Evolutionary conservation across 2,329 filamentous ascomycete genomes (phyloP), one percentile per base, ranked within the genome.

Genomic region (Verticillium longisporum): DNA sequence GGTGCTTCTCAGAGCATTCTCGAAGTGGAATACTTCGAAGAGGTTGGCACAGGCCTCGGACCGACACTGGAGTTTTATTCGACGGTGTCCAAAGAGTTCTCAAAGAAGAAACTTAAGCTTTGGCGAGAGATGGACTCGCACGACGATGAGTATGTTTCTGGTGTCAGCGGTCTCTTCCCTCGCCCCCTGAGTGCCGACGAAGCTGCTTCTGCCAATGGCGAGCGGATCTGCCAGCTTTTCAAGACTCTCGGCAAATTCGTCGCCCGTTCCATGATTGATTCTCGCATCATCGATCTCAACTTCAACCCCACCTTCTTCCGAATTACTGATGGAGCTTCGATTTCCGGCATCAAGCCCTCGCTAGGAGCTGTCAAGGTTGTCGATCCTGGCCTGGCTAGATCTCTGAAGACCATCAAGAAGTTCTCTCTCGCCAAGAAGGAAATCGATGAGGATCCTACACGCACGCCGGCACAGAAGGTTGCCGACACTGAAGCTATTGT

Each of bases 221-320:
- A 94, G 75, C 91, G 91, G 67, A 88, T 96, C 50, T 79, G 97
- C 37, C 88, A 95, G 68, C 78, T 97, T 18, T 99, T 97, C 80
- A 96, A 89, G 74, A 89, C 94, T 71, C 87, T 99, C 26, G 95
- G 95, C 68, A 98, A 97, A 71, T 99, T 99, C 73, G 93, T 98
- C 56, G 95, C 96, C 34, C 88, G 95, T 58, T 97, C 95, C 0
- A 98, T 99, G 95, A 88, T 99, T 59, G 95, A 99, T 73, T 97
- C 94, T 1, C 87, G 95, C 60, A 98, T 99, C 72, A 97, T 99
- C 67, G 95, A 99, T 69, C 88, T 99, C 66, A 95, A 94, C 61
- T 95, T 99, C 77, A 99, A 97, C 71, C 91, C 95, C 1, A 96
- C 92, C 6, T 97, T 99, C 79, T 99, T 99, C 87, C 91, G 94